Evolutionary conservation across 2,329 filamentous ascomycete species (phyloP).

Genomic region (Fusarium nygamai): DNA sequence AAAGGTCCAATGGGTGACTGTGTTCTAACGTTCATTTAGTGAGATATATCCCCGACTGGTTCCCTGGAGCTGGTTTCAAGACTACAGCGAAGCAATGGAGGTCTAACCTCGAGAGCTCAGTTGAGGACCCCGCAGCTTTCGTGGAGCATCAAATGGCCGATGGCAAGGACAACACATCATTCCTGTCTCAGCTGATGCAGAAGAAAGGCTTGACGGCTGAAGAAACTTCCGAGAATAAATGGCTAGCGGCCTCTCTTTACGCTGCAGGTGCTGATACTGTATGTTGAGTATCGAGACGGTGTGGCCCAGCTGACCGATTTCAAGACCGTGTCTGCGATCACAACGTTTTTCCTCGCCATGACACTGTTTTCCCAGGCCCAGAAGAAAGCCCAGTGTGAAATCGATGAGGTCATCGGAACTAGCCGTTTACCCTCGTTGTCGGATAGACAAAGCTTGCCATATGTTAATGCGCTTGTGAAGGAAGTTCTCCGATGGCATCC

Average conservation of each 20-base stretch:
- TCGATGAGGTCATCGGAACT: constrained; percentile 35
- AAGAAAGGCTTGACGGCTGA: neutral
- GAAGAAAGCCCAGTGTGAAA: constrained; percentile 24
- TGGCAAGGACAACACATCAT: constrained; percentile 15
- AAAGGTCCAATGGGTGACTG: fast-evolving
- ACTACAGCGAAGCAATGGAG: constrained; percentile 10
- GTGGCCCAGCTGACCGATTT: fast-evolving
- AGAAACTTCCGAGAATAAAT: constrained; percentile 23
- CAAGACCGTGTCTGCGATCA: constrained; percentile 21
- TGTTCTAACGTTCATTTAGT: neutral
- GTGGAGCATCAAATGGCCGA: constrained; percentile 18
- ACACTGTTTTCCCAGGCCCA: constrained; percentile 1
- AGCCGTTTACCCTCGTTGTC: constrained; percentile 35
- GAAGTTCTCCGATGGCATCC: constrained; percentile 44
- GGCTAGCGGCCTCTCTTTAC: constrained; percentile 31
- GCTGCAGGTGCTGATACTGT: constrained; percentile 36
- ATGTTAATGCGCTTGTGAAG: constrained; percentile 43
- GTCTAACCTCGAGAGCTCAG: constrained; percentile 5
- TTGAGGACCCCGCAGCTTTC: constrained; percentile 23
- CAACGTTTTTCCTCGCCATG: constrained; percentile 31
- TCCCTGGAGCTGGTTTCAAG: constrained; percentile 24
- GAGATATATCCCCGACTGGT: constrained; percentile 12
- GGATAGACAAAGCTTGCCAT: constrained; percentile 40
- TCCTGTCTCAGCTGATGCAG: constrained; percentile 7
- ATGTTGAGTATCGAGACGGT: fast-evolving